A percentile compares a stretch with the other conserved stretches of the same genome.
Evolutionary conservation across 2,329 filamentous ascomycete species (phyloP).

Genomic region (Sordariomycetes sp.): DNA sequence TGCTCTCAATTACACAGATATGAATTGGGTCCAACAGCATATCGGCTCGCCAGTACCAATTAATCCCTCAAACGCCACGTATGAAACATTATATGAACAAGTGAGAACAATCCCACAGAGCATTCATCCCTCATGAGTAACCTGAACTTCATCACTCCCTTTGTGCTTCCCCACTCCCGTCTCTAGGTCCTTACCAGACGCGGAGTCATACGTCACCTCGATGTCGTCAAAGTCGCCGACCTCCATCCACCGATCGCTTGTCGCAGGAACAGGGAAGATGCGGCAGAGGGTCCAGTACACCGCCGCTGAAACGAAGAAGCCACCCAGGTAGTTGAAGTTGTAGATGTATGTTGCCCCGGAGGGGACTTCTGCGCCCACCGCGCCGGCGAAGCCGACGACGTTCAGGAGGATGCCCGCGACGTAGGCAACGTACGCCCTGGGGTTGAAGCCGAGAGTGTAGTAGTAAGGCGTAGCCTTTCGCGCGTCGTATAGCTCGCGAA

Average conservation of each 20-base stretch:
- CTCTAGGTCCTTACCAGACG: background rate
- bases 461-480: constrained; percentile 57
- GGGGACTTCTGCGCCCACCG: constrained; percentile 59
- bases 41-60: too few species aligned
- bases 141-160: background rate
- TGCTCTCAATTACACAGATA: background rate
- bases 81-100: too few species aligned
- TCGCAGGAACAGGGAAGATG: constrained; percentile 59
- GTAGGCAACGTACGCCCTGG: constrained; percentile 75
- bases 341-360: constrained; percentile 75
- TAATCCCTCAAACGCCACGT: too few species aligned
- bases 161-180: background rate
- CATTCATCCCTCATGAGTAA: background rate
- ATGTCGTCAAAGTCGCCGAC: constrained; percentile 50
- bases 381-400: constrained; percentile 81
- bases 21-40: too few species aligned
- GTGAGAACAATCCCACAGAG: too few species aligned
- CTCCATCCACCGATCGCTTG: constrained; percentile 66
- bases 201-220: constrained; percentile 26
- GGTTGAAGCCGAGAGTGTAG: constrained; percentile 61
- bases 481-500: constrained; percentile 67
- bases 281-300: constrained; percentile 61
- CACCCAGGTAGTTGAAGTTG: constrained; percentile 80
- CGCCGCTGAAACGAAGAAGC: constrained; percentile 55
- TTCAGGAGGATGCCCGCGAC: constrained; percentile 77